Conservation (phyloP, 1,284 basidiomycete species). For the Cutaneotrichosporon sp. region DNA sequence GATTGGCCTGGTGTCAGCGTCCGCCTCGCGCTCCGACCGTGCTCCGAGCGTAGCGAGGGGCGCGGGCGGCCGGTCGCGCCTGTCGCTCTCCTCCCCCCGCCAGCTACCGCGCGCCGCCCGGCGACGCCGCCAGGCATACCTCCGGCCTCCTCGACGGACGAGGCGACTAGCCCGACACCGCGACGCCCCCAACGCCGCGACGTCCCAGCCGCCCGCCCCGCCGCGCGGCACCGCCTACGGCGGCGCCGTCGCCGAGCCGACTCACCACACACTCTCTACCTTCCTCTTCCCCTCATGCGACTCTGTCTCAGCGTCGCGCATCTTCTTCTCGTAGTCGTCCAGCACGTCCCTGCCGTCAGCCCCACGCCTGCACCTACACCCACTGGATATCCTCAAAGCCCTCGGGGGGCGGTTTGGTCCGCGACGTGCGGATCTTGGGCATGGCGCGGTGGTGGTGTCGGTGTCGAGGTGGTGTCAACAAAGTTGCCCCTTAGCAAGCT, state of each 20-base stretch:
- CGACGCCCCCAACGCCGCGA: no score
- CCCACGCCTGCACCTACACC: conserved; percentile 47
- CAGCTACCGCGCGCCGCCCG: no score
- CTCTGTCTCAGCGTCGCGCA: conserved; percentile 96
- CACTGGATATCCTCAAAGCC: conserved; percentile 93
- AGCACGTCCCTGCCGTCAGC: conserved; percentile 73
- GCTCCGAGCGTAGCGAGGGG: no score
- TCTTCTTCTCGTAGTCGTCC: conserved; percentile 92
- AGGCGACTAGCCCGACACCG: no score
- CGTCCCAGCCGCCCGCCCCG: no score
- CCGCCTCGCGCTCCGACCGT: no score
- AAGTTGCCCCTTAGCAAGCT: no score
- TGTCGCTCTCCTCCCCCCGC: no score
- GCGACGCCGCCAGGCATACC: no score
- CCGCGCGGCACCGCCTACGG: background rate
- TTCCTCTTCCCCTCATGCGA: conserved; percentile 96
- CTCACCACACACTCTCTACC: conserved; percentile 84
- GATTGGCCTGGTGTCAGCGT: conserved; percentile 59
- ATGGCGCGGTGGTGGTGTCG: conserved; percentile 54
- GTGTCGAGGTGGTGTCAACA: no score
- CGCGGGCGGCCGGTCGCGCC: no score
- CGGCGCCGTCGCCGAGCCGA: background rate
- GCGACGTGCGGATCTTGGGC: conserved; percentile 91
- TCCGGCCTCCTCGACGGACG: no score
- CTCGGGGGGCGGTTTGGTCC: conserved; percentile 93